A percentile compares a stretch with the other conserved stretches of the same genome.
Evolutionary conservation across 2,329 filamentous ascomycete genomes (phyloP).

Genomic region (Macrophomina phaseolina): DNA sequence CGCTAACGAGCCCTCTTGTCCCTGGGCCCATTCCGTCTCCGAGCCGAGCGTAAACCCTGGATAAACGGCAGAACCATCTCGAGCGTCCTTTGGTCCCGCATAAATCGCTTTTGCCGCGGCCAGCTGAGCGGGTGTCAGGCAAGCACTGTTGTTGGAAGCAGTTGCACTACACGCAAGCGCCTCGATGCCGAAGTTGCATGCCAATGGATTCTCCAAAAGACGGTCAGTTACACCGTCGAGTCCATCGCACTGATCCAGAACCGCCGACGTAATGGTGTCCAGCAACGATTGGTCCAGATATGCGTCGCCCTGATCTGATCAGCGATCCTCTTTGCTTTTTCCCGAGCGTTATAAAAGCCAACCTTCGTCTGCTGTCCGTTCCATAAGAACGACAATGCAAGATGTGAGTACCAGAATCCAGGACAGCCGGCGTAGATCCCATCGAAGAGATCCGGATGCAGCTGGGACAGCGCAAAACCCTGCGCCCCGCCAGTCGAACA

Average conservation of each 20-base stretch:
- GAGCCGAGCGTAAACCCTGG: slow-evolving; percentile 50
- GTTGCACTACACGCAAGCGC: slow-evolving; percentile 37
- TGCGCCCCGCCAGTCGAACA: slow-evolving; percentile 31
- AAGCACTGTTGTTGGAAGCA: slow-evolving; percentile 30
- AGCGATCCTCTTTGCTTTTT: neutral
- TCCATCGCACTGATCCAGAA: slow-evolving; percentile 46
- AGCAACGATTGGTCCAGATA: slow-evolving; percentile 38
- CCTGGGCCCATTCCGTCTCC: slow-evolving; percentile 44
- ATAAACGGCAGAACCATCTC: slow-evolving; percentile 39
- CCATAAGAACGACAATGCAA: slow-evolving; percentile 30
- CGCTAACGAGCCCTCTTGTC: slow-evolving; percentile 44
- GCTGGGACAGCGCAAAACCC: slow-evolving; percentile 30
- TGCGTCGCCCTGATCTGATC: slow-evolving; percentile 25
- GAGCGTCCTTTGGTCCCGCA: slow-evolving; percentile 35
- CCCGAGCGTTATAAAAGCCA: neutral
- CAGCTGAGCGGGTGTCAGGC: slow-evolving; percentile 42
- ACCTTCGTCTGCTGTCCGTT: slow-evolving; percentile 28
- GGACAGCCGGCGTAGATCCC: slow-evolving; percentile 31
- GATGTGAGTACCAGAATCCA: slow-evolving; percentile 30
- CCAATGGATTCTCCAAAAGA: slow-evolving; percentile 47
- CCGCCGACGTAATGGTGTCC: slow-evolving; percentile 42
- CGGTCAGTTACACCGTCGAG: slow-evolving; percentile 48
- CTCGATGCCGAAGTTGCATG: slow-evolving; percentile 45
- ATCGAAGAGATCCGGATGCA: slow-evolving; percentile 30
- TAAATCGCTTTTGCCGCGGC: slow-evolving; percentile 42